Evolutionary conservation across 225 moss, liverwort and hornwort genomes (phyloP).

Genomic region (Sphagnum tenellum): DNA sequence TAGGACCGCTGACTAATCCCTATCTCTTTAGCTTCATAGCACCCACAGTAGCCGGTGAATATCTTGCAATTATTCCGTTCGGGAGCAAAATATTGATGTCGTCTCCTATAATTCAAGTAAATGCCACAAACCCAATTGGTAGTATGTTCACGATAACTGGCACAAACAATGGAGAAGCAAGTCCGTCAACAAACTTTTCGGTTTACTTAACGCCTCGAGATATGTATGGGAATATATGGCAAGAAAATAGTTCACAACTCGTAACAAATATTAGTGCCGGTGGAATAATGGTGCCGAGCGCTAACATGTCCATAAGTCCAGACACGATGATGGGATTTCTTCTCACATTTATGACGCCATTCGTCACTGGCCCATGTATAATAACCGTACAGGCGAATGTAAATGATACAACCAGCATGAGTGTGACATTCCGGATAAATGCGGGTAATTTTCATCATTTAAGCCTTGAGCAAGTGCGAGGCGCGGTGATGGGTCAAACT

Average conservation of each 20-base stretch:
- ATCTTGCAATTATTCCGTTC: constrained; percentile 20
- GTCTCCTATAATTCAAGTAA: constrained; percentile 1
- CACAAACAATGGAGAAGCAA: constrained; percentile 4
- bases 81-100: constrained; percentile 13
- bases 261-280: constrained; percentile 1
- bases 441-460: constrained; percentile 16
- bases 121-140: constrained; percentile 14
- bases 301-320: background rate
- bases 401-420: constrained; percentile 11
- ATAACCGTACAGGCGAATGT: constrained; percentile 10
- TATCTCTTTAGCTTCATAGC: constrained; percentile 22
- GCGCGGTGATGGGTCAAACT: constrained; percentile 14
- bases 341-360: constrained; percentile 14
- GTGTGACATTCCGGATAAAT: constrained; percentile 14
- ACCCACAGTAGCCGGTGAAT: constrained; percentile 15
- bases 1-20: constrained; percentile 14
- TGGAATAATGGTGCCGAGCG: constrained; percentile 1
- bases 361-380: constrained; percentile 11
- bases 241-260: constrained; percentile 21
- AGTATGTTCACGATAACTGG: constrained; percentile 24
- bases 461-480: constrained; percentile 12
- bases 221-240: constrained; percentile 25
- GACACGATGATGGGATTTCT: constrained; percentile 13
- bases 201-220: constrained; percentile 15
- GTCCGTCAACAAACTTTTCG: constrained; percentile 14